A percentile compares a stretch with the other conserved stretches of the same genome.
Conservation (phyloP, 345 rosid genomes). For the Citrus unshiu region DNA sequence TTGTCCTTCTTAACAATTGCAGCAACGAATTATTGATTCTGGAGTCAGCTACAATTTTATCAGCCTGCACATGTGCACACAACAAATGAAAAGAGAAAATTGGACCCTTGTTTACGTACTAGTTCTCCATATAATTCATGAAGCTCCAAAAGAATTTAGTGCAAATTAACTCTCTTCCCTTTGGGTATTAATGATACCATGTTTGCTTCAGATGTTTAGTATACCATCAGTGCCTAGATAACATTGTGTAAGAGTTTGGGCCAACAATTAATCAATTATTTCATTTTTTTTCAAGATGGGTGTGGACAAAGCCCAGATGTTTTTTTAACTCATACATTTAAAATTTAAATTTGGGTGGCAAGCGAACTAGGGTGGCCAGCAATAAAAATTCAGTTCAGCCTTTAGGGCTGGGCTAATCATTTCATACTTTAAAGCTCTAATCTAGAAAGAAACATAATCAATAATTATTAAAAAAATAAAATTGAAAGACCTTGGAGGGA, state of each 20-base stretch:
- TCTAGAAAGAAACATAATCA: neutral
- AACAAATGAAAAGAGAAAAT: neutral
- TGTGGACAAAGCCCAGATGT: no score
- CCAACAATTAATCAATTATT: neutral
- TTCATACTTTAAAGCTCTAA: no score
- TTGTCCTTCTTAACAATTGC: slow-evolving; percentile 27
- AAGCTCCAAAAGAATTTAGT: neutral
- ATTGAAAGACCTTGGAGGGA: neutral
- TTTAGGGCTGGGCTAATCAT: no score
- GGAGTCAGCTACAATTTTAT: neutral
- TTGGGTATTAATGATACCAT: neutral
- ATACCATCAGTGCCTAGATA: neutral
- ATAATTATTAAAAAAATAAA: no score
- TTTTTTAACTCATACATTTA: no score
- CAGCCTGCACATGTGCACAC: slow-evolving; percentile 8
- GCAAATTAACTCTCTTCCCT: neutral
- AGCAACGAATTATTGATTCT: slow-evolving; percentile 10
- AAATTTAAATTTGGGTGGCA: no score
- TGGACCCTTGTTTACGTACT: no score
- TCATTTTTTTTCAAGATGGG: neutral
- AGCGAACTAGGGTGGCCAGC: no score
- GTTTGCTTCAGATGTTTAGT: neutral
- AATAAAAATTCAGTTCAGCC: no score
- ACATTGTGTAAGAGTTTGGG: neutral
- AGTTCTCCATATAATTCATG: neutral